These are phyloP conservation scores for Allium sativum DNA, from an alignment of 106 monocot genomes.

Conservation along the genomic window DNA sequence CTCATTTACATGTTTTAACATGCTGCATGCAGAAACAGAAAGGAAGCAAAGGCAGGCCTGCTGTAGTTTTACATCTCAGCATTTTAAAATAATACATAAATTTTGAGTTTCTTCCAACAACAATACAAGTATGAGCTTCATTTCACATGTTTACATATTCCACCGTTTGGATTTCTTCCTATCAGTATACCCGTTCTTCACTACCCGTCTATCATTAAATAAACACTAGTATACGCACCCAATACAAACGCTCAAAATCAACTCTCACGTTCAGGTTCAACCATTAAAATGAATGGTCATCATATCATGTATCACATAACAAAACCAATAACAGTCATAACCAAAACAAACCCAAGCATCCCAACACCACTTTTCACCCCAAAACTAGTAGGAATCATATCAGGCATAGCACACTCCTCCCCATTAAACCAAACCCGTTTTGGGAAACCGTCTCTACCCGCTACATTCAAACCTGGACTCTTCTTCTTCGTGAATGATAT, in stretches of 20 bases:
- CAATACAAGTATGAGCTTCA: too few species aligned
- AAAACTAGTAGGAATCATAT: constrained; percentile 16
- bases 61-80: too few species aligned
- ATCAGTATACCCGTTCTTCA: too few species aligned
- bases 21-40: too few species aligned
- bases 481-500: constrained; percentile 60
- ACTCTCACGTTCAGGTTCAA: neutral
- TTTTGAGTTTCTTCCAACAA: too few species aligned
- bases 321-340: constrained; percentile 6
- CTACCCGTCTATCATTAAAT: too few species aligned
- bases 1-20: too few species aligned
- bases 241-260: neutral
- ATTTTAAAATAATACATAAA: too few species aligned
- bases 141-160: too few species aligned
- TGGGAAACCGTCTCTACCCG: constrained; percentile 52
- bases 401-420: constrained; percentile 62
- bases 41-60: too few species aligned
- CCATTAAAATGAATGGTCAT: constrained; percentile 1
- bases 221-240: too few species aligned
- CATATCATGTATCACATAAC: neutral
- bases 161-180: too few species aligned
- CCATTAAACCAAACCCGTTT: constrained; percentile 58
- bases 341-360: constrained; percentile 3
- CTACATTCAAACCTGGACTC: constrained; percentile 49
- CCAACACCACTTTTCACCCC: constrained; percentile 6